phyloP scores from a whole-genome alignment of 345 rosid genomes.

The Limnanthes douglasii region DNA sequence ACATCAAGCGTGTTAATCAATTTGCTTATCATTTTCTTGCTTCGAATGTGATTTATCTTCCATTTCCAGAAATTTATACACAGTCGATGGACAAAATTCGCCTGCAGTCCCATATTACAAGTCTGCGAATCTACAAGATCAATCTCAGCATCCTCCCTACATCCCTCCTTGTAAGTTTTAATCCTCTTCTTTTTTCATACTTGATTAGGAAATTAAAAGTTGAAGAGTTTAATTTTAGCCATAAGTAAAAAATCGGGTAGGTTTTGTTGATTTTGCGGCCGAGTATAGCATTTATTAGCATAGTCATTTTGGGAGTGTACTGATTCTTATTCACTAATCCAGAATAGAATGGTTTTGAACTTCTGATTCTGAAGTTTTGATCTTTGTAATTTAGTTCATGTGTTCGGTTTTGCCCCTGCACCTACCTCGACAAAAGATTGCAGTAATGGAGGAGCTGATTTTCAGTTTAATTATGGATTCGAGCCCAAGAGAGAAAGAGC shows the following conservation, averaged over 20 bases:
- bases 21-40: too few relatives aligned
- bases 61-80: slow-evolving; percentile 28
- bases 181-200: not conserved
- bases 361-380: too few relatives aligned
- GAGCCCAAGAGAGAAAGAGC: slow-evolving; percentile 42
- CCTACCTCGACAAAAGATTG: slow-evolving; percentile 34
- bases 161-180: slow-evolving; percentile 53
- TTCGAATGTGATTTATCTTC: too few relatives aligned
- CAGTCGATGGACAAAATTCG: slow-evolving; percentile 37
- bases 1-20: too few relatives aligned
- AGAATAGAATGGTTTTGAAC: too few relatives aligned
- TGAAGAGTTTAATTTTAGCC: too few relatives aligned
- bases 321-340: too few relatives aligned
- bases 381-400: slow-evolving; percentile 83
- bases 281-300: too few relatives aligned
- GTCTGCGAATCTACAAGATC: slow-evolving; percentile 31
- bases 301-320: too few relatives aligned
- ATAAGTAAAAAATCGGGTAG: too few relatives aligned
- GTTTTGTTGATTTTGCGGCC: too few relatives aligned
- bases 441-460: slow-evolving; percentile 32
- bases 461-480: slow-evolving; percentile 42
- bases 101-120: slow-evolving; percentile 23
- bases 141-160: slow-evolving; percentile 72
- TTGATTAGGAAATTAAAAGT: not conserved
- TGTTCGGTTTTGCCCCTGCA: slow-evolving; percentile 68